These are phyloP conservation scores for Mycena rosella DNA, from an alignment of 768 basidiomycete species.

Conservation along the genomic window DNA sequence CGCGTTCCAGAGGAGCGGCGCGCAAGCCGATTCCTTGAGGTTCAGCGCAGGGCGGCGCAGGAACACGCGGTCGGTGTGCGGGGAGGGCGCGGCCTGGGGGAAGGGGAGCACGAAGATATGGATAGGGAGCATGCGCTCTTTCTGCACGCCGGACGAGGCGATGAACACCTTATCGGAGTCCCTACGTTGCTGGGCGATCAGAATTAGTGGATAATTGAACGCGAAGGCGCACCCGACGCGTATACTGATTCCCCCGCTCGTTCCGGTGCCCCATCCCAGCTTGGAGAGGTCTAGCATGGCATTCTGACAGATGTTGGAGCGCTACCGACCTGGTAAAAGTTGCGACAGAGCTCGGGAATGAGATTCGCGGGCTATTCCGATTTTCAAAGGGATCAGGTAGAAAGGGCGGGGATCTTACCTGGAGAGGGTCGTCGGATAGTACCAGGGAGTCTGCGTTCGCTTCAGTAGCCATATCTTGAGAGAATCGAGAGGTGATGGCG, in stretches of 20 bases:
- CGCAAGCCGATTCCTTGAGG: conserved; percentile 90
- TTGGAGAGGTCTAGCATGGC: conserved; percentile 31
- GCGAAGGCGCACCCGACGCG: conserved; percentile 65
- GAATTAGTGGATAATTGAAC: neutral
- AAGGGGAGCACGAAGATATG: conserved; percentile 92
- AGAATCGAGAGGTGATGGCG: too few species aligned
- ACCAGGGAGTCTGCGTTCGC: conserved; percentile 63
- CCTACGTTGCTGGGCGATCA: conserved; percentile 51
- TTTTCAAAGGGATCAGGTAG: conserved; percentile 19
- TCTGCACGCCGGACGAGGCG: conserved; percentile 92
- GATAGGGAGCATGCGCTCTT: conserved; percentile 85
- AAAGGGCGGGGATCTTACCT: conserved; percentile 56
- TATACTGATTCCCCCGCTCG: conserved; percentile 86
- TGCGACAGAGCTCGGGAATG: conserved; percentile 86
- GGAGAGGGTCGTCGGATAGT: conserved; percentile 69
- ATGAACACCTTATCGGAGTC: conserved; percentile 89
- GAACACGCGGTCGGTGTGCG: conserved; percentile 79
- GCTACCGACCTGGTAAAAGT: conserved; percentile 74
- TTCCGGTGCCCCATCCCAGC: conserved; percentile 94
- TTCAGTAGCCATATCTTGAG: conserved; percentile 24
- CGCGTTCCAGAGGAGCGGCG: conserved; percentile 56
- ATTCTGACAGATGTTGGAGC: neutral
- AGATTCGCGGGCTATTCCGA: conserved; percentile 84
- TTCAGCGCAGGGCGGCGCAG: conserved; percentile 78
- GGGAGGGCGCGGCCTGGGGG: conserved; percentile 71